phyloP scores from a whole-genome alignment of 257 asterid genomes.

The Ballota nigra region DNA sequence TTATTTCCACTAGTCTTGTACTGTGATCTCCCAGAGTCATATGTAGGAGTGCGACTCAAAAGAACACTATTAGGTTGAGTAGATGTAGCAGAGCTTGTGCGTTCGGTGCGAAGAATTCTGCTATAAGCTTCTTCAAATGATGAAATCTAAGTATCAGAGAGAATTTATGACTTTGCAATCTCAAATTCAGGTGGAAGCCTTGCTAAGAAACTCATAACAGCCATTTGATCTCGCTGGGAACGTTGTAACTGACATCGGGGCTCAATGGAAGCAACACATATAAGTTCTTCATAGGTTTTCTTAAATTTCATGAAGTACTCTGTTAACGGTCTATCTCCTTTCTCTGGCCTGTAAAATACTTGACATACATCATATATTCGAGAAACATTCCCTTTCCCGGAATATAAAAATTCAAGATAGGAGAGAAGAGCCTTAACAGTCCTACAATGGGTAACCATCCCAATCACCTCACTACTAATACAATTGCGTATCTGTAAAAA shows the following conservation, averaged over 20 bases:
- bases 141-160: neutral
- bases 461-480: too few species aligned
- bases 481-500: too few species aligned
- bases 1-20: neutral
- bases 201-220: conserved; percentile 18
- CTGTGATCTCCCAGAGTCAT: neutral
- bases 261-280: too few species aligned
- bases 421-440: too few species aligned
- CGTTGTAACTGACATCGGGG: neutral
- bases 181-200: conserved; percentile 13
- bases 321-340: too few species aligned
- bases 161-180: conserved; percentile 15
- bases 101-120: neutral
- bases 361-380: too few species aligned
- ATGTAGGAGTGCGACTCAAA: neutral
- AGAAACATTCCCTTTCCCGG: too few species aligned
- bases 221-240: neutral
- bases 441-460: too few species aligned
- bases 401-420: too few species aligned
- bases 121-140: neutral
- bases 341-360: too few species aligned
- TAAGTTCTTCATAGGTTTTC: too few species aligned
- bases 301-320: too few species aligned
- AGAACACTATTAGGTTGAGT: neutral
- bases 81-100: neutral